phyloP scores from a whole-genome alignment of 495 filamentous ascomycete species.

The Friedmanniomyces simplex region DNA sequence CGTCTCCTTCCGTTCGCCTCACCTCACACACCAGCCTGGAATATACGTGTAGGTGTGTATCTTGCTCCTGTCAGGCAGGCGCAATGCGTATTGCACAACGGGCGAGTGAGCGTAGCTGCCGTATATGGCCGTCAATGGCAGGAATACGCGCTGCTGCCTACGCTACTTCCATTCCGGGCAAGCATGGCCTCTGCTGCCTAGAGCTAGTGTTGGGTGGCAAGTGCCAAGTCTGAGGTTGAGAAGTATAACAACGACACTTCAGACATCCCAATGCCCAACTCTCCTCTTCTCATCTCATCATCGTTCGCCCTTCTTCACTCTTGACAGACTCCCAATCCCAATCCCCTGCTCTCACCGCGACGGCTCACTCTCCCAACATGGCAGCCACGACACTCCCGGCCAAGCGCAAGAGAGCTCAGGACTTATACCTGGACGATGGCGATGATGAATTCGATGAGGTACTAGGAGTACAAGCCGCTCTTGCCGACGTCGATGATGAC shows the following conservation, averaged over 20 bases:
- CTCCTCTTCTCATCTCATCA: too few species aligned
- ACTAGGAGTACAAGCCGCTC: neutral
- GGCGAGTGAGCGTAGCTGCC: too few species aligned
- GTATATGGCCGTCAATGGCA: too few species aligned
- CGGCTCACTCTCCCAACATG: neutral
- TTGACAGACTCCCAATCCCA: too few species aligned
- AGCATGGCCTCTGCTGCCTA: neutral
- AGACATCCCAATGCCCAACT: neutral
- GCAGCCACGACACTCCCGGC: neutral
- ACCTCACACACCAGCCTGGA: neutral
- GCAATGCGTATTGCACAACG: too few species aligned
- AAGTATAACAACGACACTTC: neutral
- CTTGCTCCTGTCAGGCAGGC: too few species aligned
- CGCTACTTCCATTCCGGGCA: neutral
- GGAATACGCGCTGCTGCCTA: neutral
- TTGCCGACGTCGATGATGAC: conserved; percentile 1
- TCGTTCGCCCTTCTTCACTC: too few species aligned
- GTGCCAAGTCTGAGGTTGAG: neutral
- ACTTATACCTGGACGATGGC: conserved; percentile 19
- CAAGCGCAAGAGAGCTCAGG: conserved; percentile 26
- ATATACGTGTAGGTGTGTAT: too few species aligned
- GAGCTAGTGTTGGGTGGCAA: neutral
- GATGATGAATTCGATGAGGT: conserved; percentile 13
- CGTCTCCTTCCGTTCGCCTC: too few species aligned
- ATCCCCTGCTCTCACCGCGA: neutral